Base-by-base conservation (phyloP, 306 rosid genomes). In the Prinsepia uniflora region DNA sequence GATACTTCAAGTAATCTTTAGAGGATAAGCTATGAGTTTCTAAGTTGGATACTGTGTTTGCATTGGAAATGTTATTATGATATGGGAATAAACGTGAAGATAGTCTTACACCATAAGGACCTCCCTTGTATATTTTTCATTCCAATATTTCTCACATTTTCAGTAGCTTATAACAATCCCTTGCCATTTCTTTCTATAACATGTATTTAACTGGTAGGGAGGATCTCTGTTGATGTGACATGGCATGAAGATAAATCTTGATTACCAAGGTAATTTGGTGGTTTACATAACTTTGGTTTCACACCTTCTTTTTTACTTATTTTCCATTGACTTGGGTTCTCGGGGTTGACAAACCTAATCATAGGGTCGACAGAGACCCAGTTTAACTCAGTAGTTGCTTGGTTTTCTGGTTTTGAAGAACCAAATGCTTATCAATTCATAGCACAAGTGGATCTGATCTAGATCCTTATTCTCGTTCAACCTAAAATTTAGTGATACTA, bases 241-340 rank as follows among this genome's bases (percentile, higher is more conserved):
- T 71, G 72, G 76, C 64, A 77, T 70, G 81, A 71, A 54, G 76
- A 8, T 77, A 73, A 77, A 70, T 55, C 30, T 77, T 44, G 76
- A 71, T 42, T 70, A 77, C 56, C 76, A 59, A 71, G 81, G 81
- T 77, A 70, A 77, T 63, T 8, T 67, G 58, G 43, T 19, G 42
- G 43, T 40, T 54, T 34, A 44, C 49, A 13, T 54, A 40, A 34
- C 19, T 13, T 41, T 54, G 22, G 50, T 19, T 19, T 54, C 36
- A 7, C 10, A 8, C 18, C 41, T 20, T 74, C 44, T 43, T 44
- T 43, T 65, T 3, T 10, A 15, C 20, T 56, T 55, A 8, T 43
- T 52, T 22, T 34, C 5, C 30, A 12, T 42, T 58, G n/a, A 45
- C 50, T 64, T 42, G 12, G 9, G 22, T 49, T 67, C 2, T 41